Conservation (phyloP, 2,329 filamentous ascomycete species). For the Herpotrichia juniperi region DNA sequence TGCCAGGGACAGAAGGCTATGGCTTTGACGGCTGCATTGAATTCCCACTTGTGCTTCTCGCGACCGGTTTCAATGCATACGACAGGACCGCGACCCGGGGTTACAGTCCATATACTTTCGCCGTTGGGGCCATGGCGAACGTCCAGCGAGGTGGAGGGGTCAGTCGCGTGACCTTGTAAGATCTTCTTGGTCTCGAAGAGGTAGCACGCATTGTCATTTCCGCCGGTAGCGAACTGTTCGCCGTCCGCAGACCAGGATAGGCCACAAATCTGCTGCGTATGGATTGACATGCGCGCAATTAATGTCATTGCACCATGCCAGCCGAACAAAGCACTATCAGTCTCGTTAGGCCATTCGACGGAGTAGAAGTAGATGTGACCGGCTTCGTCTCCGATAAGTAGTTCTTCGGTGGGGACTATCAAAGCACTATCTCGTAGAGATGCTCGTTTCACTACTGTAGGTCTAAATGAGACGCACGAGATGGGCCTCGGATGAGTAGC, state of each 20-base stretch:
- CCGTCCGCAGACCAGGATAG: conserved; percentile 85
- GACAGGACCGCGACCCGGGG: conserved; percentile 38
- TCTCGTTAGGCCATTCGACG: conserved; percentile 75
- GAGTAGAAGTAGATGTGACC: conserved; percentile 88
- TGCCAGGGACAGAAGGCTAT: conserved; percentile 98
- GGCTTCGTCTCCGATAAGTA: conserved; percentile 83
- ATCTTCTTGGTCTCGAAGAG: conserved; percentile 75
- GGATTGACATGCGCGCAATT: conserved; percentile 76
- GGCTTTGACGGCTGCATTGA: conserved; percentile 91
- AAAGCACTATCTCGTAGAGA: conserved; percentile 58
- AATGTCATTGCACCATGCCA: conserved; percentile 83
- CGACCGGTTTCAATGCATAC: conserved; percentile 59
- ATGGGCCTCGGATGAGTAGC: conserved; percentile 74
- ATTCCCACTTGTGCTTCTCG: conserved; percentile 75
- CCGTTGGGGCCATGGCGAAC: conserved; percentile 32
- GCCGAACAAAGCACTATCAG: conserved; percentile 68
- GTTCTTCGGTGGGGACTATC: conserved; percentile 74
- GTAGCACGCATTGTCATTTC: conserved; percentile 89
- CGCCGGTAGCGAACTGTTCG: conserved; percentile 80
- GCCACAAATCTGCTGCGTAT: conserved; percentile 90
- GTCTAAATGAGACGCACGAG: conserved; percentile 82
- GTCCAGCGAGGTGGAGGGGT: conserved; percentile 22
- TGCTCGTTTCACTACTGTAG: conserved; percentile 58
- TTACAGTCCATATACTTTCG: conserved; percentile 41
- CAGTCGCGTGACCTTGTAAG: conserved; percentile 34